A percentile compares a stretch with the other conserved stretches of the same genome.
Evolutionary conservation across 225 moss, liverwort and hornwort genomes (phyloP).

Genomic region (Physcomitrium patens): DNA sequence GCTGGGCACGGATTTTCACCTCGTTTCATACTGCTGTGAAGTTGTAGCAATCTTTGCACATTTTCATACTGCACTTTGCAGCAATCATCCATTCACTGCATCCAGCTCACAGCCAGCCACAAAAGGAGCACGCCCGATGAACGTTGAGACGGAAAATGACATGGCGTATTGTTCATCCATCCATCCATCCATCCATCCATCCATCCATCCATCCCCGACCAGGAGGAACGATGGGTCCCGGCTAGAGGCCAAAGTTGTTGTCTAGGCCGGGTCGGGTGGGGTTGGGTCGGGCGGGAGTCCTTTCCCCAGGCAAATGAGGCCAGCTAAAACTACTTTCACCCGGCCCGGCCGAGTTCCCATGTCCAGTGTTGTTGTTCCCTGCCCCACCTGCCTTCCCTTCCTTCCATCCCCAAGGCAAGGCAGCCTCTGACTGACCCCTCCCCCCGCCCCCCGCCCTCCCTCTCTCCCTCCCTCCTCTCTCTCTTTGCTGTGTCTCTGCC

Average conservation of each 20-base stretch:
- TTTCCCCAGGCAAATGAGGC: conserved; percentile 16
- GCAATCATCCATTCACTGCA: conserved; percentile 43
- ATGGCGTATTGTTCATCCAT: not conserved
- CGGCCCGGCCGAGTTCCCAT: conserved; percentile 20
- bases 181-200: too few species aligned
- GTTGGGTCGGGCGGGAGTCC: conserved; percentile 11
- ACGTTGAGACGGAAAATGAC: not conserved
- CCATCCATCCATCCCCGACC: not conserved
- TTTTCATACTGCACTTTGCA: conserved; percentile 26
- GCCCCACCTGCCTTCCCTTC: too few species aligned
- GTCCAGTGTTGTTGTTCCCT: conserved; percentile 11
- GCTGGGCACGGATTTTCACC: not conserved
- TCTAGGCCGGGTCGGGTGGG: not conserved
- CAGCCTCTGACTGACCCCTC: too few species aligned
- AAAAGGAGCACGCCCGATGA: conserved; percentile 1
- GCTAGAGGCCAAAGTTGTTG: too few species aligned
- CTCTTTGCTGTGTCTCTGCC: conserved; percentile 31
- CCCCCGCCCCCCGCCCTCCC: not conserved
- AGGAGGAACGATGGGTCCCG: too few species aligned
- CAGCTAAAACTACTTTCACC: conserved; percentile 29
- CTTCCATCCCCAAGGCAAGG: conserved; percentile 30
- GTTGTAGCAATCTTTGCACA: conserved; percentile 36
- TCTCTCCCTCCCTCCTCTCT: not conserved
- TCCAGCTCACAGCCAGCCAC: conserved; percentile 44
- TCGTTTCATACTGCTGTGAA: conserved; percentile 26